phyloP scores from a whole-genome alignment of 2,329 filamentous ascomycete species.

The Lachnellula arida region DNA sequence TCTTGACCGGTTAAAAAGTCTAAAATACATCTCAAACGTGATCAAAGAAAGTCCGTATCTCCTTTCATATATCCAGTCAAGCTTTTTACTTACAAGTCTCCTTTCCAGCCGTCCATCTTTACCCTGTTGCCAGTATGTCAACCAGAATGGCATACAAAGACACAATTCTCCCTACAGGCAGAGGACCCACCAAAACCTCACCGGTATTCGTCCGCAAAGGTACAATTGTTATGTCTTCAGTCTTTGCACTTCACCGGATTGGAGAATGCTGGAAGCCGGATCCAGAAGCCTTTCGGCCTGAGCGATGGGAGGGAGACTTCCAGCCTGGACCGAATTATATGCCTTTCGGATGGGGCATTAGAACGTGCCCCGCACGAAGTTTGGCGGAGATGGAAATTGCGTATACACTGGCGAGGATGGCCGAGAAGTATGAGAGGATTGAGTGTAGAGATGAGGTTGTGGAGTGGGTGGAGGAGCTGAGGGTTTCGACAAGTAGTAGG shows the following conservation, averaged over 20 bases:
- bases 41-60: slow-evolving; percentile 8
- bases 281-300: slow-evolving; percentile 36
- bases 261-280: slow-evolving; percentile 23
- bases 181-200: slow-evolving; percentile 23
- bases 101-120: slow-evolving; percentile 41
- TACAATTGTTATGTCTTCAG: slow-evolving; percentile 16
- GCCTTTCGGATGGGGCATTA: neutral
- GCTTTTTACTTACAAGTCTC: neutral
- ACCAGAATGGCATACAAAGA: slow-evolving; percentile 43
- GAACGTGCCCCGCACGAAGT: slow-evolving; percentile 1
- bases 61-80: neutral
- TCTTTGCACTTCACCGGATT: slow-evolving; percentile 25
- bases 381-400: slow-evolving; percentile 1
- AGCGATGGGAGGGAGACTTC: slow-evolving; percentile 36
- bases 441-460: slow-evolving; percentile 19
- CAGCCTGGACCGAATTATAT: slow-evolving; percentile 1
- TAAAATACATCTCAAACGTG: neutral
- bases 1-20: slow-evolving; percentile 32
- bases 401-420: slow-evolving; percentile 2
- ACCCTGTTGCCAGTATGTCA: slow-evolving; percentile 49
- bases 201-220: slow-evolving; percentile 27
- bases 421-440: slow-evolving; percentile 3
- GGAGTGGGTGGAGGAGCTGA: slow-evolving; percentile 15
- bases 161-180: slow-evolving; percentile 29
- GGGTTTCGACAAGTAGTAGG: slow-evolving; percentile 1